A percentile compares a stretch with the other conserved stretches of the same genome.
These are phyloP conservation scores for Phytopythium sindhum DNA, from an alignment of 352 stramenopile genomes.

Conservation along the genomic window DNA sequence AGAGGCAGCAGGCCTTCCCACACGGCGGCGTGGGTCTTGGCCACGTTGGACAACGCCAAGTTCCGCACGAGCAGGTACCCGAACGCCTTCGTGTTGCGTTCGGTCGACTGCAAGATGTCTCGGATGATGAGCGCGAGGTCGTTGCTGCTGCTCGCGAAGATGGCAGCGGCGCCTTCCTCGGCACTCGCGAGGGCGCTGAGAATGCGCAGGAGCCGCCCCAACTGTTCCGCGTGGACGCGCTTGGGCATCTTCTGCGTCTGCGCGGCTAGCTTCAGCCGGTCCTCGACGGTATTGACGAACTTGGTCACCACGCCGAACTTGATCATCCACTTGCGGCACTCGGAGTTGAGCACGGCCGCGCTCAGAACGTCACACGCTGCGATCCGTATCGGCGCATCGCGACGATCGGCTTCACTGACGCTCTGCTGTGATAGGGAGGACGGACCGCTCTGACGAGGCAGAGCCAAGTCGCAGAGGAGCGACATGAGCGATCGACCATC, in stretches of 20 bases:
- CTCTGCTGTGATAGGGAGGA: not conserved
- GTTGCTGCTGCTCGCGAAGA: constrained; percentile 30
- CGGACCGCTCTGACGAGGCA: not conserved
- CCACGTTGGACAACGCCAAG: constrained; percentile 44
- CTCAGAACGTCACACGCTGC: constrained; percentile 43
- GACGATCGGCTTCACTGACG: not conserved
- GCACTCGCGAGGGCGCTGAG: constrained; percentile 35
- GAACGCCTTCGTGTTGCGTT: constrained; percentile 18
- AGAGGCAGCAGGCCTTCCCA: constrained; percentile 46
- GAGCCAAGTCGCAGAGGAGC: constrained; percentile 2
- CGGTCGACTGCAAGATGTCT: constrained; percentile 39
- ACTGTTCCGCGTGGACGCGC: constrained; percentile 22
- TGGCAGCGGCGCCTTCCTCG: constrained; percentile 40
- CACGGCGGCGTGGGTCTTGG: constrained; percentile 54
- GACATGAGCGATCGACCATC: constrained; percentile 4
- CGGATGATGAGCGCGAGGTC: constrained; percentile 36
- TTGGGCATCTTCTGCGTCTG: constrained; percentile 35
- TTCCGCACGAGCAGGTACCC: constrained; percentile 58
- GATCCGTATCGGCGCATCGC: constrained; percentile 23
- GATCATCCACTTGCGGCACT: constrained; percentile 44
- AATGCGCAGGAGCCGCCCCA: constrained; percentile 44
- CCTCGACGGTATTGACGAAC: constrained; percentile 33
- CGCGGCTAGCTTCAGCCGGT: constrained; percentile 26
- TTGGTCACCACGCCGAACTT: constrained; percentile 39
- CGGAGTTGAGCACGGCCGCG: constrained; percentile 36